A percentile compares a stretch with the other conserved stretches of the same genome.
Evolutionary conservation across 192 early-diverging fungal species (phyloP).

Genomic region (Cladochytrium replicatum): DNA sequence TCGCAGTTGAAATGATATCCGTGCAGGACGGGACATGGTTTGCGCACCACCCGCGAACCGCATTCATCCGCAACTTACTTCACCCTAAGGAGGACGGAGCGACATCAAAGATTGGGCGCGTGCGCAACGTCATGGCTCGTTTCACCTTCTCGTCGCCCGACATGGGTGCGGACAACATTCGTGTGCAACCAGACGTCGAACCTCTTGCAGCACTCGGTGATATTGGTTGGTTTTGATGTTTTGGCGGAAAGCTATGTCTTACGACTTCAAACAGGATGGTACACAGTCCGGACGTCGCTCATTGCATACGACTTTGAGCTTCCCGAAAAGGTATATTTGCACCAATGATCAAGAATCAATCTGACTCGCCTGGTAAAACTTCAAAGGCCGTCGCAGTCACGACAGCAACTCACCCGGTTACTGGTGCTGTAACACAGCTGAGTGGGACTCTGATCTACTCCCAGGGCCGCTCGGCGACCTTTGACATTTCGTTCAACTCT

Average conservation of each 20-base stretch:
- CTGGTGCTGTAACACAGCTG: neutral
- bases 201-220: neutral
- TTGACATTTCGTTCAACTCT: neutral
- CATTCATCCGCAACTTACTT: neutral
- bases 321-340: neutral
- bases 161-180: neutral
- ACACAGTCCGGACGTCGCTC: neutral
- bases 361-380: too few species aligned
- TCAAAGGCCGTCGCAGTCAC: neutral
- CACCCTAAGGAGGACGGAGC: neutral
- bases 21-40: neutral
- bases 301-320: neutral
- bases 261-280: too few species aligned
- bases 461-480: neutral
- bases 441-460: neutral
- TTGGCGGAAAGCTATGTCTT: too few species aligned
- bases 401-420: neutral
- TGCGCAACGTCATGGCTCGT: neutral
- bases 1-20: too few species aligned
- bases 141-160: neutral
- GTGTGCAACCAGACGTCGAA: neutral
- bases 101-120: neutral
- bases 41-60: neutral
- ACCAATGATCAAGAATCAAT: too few species aligned
- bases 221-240: neutral